These are phyloP conservation scores for Phytophthora boehmeriae DNA, from an alignment of 352 stramenopile genomes.

Conservation along the genomic window DNA sequence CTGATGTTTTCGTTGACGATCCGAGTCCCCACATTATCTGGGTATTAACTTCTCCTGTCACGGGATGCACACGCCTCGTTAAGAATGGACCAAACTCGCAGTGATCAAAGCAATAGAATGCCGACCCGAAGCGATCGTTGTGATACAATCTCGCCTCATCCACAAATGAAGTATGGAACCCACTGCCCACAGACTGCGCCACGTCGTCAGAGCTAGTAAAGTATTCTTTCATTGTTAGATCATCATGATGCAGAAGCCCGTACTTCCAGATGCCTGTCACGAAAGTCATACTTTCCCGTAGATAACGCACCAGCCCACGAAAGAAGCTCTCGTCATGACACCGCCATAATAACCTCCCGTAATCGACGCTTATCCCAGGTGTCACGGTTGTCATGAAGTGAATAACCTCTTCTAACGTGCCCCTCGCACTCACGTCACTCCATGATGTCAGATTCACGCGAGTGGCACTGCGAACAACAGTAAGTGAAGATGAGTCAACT, in stretches of 20 bases:
- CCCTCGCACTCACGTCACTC: conserved; percentile 55
- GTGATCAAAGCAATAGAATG: conserved; percentile 42
- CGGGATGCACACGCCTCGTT: conserved; percentile 42
- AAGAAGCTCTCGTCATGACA: conserved; percentile 52
- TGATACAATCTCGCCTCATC: conserved; percentile 28
- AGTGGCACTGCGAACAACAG: conserved; percentile 37
- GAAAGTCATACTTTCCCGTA: conserved; percentile 50
- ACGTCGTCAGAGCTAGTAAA: conserved; percentile 24
- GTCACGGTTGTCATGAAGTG: conserved; percentile 28
- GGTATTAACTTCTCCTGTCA: conserved; percentile 23
- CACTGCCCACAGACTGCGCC: conserved; percentile 31
- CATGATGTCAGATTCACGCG: conserved; percentile 62
- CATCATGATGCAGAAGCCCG: conserved; percentile 50
- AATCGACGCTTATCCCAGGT: conserved; percentile 37
- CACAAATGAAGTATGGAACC: conserved; percentile 37
- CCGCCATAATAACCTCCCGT: conserved; percentile 44
- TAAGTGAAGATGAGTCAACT: conserved; percentile 12
- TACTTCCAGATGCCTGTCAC: conserved; percentile 56
- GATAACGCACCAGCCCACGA: conserved; percentile 28
- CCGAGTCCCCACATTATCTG: conserved; percentile 4
- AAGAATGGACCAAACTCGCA: conserved; percentile 58
- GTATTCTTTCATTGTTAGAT: conserved; percentile 40
- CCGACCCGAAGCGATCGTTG: conserved; percentile 32
- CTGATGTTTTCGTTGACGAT: conserved; percentile 6
- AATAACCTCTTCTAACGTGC: conserved; percentile 52